Percentiles rank a stretch among this genome's conserved stretches.
These are phyloP conservation scores for Metarhizium humberi DNA, from an alignment of 2,329 filamentous ascomycete genomes.

Conservation along the genomic window DNA sequence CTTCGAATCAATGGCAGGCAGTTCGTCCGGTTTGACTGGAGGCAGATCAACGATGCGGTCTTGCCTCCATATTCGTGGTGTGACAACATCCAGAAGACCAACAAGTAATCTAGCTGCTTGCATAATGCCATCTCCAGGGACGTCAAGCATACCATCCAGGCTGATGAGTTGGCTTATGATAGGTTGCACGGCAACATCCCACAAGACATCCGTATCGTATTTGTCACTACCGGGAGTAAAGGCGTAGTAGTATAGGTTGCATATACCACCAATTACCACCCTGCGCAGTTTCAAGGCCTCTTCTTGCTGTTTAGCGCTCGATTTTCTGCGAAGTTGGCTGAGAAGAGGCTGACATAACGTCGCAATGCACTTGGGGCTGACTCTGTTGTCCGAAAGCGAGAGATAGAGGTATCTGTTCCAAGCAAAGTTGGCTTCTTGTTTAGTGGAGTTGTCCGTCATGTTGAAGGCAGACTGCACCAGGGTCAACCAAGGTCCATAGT, in stretches of 20 bases:
- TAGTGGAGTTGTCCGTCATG: conserved; percentile 59
- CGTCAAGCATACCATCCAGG: conserved; percentile 23
- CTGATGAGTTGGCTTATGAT: conserved; percentile 50
- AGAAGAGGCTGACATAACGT: conserved; percentile 57
- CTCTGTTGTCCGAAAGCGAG: conserved; percentile 54
- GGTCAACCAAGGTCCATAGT: conserved; percentile 64
- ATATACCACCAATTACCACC: conserved; percentile 58
- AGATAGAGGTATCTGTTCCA: conserved; percentile 81
- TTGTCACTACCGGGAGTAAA: conserved; percentile 61
- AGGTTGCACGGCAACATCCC: conserved; percentile 64
- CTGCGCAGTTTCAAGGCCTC: conserved; percentile 39
- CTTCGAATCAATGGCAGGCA: conserved; percentile 75
- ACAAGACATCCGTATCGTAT: conserved; percentile 63
- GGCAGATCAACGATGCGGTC: conserved; percentile 56
- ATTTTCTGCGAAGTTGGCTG: conserved; percentile 59
- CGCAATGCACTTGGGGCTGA: conserved; percentile 27
- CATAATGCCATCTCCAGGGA: conserved; percentile 40
- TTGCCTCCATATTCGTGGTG: conserved; percentile 60
- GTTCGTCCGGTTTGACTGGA: conserved; percentile 56
- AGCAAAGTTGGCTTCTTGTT: conserved; percentile 68
- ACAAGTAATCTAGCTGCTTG: conserved; percentile 61
- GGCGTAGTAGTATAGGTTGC: conserved; percentile 74
- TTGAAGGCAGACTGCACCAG: conserved; percentile 82
- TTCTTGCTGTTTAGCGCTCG: conserved; percentile 45
- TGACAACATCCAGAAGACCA: conserved; percentile 55